These are phyloP conservation scores for Apium graveolens DNA, from an alignment of 129 eudicot species.

Conservation along the genomic window DNA sequence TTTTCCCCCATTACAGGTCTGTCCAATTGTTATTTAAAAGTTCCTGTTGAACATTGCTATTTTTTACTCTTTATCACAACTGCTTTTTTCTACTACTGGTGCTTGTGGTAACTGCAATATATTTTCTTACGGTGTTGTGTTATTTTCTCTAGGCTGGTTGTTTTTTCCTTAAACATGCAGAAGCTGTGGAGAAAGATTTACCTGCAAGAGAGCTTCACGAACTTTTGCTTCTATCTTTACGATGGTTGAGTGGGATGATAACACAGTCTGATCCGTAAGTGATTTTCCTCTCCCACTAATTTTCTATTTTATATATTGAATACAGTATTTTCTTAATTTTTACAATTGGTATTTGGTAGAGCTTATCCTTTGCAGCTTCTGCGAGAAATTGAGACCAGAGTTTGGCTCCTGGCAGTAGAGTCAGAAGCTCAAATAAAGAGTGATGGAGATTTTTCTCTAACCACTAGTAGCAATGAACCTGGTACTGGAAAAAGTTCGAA, in stretches of 20 bases:
- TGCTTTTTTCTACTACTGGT: conserved; percentile 9
- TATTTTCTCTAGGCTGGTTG: conserved; percentile 61
- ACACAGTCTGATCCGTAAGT: conserved; percentile 85
- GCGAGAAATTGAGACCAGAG: conserved; percentile 94
- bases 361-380: conserved; percentile 77
- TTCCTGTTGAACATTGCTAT: background rate
- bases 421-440: conserved; percentile 85
- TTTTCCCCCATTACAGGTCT: conserved; percentile 90
- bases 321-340: background rate
- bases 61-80: background rate
- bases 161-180: conserved; percentile 94
- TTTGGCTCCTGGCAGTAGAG: conserved; percentile 97
- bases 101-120: background rate
- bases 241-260: conserved; percentile 92
- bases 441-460: conserved; percentile 53
- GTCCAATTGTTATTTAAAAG: background rate
- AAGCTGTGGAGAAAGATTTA: conserved; percentile 86
- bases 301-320: background rate
- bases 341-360: conserved; percentile 21
- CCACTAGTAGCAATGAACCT: conserved; percentile 33
- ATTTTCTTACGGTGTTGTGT: background rate
- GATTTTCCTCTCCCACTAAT: background rate
- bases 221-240: conserved; percentile 77
- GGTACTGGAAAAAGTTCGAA: conserved; percentile 51
- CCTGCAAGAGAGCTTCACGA: conserved; percentile 90